These are phyloP conservation scores for Flagelloscypha sp. DNA, from an alignment of 768 basidiomycete species.

Conservation along the genomic window DNA sequence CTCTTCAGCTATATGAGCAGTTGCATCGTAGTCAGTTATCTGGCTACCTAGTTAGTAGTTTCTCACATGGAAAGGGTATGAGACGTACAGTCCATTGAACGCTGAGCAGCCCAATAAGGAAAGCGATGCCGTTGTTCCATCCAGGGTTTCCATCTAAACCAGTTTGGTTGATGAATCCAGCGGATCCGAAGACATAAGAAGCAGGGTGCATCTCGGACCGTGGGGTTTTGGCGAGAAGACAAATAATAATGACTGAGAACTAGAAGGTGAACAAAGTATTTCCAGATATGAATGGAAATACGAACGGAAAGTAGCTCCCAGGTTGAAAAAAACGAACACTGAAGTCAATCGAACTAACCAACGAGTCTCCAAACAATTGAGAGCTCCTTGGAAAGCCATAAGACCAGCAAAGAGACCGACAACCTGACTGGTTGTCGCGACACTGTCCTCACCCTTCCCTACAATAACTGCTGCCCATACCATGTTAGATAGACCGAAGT, in stretches of 20 bases:
- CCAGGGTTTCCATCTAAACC: too few species aligned
- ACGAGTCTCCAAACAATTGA: slow-evolving; percentile 73
- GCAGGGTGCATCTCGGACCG: slow-evolving; percentile 76
- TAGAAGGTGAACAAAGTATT: slow-evolving; percentile 3
- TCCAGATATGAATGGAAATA: too few species aligned
- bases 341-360: slow-evolving; percentile 67
- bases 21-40: slow-evolving; percentile 77
- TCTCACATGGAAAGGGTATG: too few species aligned
- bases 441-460: slow-evolving; percentile 53
- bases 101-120: slow-evolving; percentile 75
- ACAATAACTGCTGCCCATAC: slow-evolving; percentile 69
- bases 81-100: slow-evolving; percentile 78
- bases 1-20: slow-evolving; percentile 81
- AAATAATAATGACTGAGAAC: slow-evolving; percentile 71
- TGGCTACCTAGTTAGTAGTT: too few species aligned
- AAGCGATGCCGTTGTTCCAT: slow-evolving; percentile 71
- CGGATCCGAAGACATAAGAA: slow-evolving; percentile 69
- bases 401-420: slow-evolving; percentile 74
- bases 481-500: slow-evolving; percentile 76
- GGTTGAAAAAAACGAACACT: slow-evolving; percentile 80
- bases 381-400: slow-evolving; percentile 66
- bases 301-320: slow-evolving; percentile 71
- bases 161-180: slow-evolving; percentile 68
- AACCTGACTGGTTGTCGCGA: too few species aligned
- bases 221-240: slow-evolving; percentile 66